Evolutionary conservation across 2,329 filamentous ascomycete species (phyloP), one percentile per base, ranked within the genome.

Genomic region (Teratosphaeria nubilosa): DNA sequence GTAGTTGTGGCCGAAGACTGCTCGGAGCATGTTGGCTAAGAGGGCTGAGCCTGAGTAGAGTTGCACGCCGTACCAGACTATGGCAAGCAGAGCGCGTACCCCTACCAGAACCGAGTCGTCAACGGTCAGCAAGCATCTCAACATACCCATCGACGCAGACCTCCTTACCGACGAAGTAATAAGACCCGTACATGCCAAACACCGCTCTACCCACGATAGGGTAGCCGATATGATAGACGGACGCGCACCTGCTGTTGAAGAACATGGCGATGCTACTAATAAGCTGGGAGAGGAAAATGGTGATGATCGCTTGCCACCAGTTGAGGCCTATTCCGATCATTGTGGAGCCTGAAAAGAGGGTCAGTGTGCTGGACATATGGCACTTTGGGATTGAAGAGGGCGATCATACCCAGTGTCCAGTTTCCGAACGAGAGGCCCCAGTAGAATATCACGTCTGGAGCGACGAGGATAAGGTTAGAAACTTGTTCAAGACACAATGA

Each of bases 281-380:
- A 54, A 73, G 31, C 59, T 76, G 74, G 34, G 72, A 74, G 41
- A 73, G 66, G 61, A 78, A 77, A 60, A 77, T 77, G 51, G 76
- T 74, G 10, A 78, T 48, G 55, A 76, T 75, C 27, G 70, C 62
- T 63, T 76, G 72, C 74, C 75, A 77, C 75, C 75, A 78, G 62
- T 73, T 76, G 50, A 77, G 66, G 4, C 75, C 75, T 53, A 76
- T 73, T 20, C 74, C 75, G 25, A 68, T 63, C 72, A 75, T 72
- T 20, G 68, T 72, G 55, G 68, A 69, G 13, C 27, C 27, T 30
- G 27, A 30, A 30, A 30, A 2, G 5, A 7, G 7, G 27, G 27
- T 30, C 27, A 30, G 27, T 4, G 27, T 30, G 27, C 27, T 30
- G 27, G 27, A 30, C 27, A 4, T 3, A 30, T 30, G 27, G 27